Evolutionary conservation across 1,139 yeast species (phyloP).

Genomic region (Scheffersomyces stambukii): DNA sequence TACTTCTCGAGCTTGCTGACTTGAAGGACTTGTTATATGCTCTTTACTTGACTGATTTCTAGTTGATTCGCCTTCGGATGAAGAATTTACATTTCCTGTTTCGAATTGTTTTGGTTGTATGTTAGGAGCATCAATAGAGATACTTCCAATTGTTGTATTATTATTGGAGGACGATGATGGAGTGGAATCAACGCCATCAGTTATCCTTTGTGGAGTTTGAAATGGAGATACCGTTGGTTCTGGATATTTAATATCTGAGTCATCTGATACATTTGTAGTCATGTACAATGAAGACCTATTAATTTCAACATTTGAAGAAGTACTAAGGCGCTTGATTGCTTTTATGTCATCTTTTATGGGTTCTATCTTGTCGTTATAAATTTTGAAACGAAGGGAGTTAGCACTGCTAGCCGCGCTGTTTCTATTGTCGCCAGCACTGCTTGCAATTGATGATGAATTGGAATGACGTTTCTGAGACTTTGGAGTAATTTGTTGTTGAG

Average conservation of each 20-base stretch:
- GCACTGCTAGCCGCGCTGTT: slow-evolving; percentile 5
- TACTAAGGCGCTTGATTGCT: slow-evolving; percentile 4
- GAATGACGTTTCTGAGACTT: slow-evolving; percentile 3
- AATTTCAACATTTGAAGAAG: slow-evolving; percentile 6
- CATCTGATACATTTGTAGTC: too few relatives aligned
- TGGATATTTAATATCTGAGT: too few relatives aligned
- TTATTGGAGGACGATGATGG: slow-evolving; percentile 4
- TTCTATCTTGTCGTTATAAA: slow-evolving; percentile 7
- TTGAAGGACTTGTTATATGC: too few relatives aligned
- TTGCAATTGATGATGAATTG: slow-evolving; percentile 2
- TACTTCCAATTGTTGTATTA: slow-evolving; percentile 1
- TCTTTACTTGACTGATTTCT: too few relatives aligned
- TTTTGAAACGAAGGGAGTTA: slow-evolving; percentile 4
- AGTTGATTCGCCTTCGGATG: too few relatives aligned
- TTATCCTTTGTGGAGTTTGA: slow-evolving; percentile 7
- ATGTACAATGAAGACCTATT: slow-evolving; percentile 8
- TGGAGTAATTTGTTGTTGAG: slow-evolving; percentile 4
- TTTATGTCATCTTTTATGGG: slow-evolving; percentile 5
- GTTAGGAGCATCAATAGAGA: slow-evolving; percentile 5
- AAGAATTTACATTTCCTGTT: too few relatives aligned
- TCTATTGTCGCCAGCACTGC: slow-evolving; percentile 4
- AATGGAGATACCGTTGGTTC: slow-evolving; percentile 11
- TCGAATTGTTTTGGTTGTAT: too few relatives aligned
- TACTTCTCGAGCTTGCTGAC: too few relatives aligned
- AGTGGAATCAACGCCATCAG: not conserved